phyloP scores from a whole-genome alignment of 306 rosid genomes.

The Inga leiocalycina region DNA sequence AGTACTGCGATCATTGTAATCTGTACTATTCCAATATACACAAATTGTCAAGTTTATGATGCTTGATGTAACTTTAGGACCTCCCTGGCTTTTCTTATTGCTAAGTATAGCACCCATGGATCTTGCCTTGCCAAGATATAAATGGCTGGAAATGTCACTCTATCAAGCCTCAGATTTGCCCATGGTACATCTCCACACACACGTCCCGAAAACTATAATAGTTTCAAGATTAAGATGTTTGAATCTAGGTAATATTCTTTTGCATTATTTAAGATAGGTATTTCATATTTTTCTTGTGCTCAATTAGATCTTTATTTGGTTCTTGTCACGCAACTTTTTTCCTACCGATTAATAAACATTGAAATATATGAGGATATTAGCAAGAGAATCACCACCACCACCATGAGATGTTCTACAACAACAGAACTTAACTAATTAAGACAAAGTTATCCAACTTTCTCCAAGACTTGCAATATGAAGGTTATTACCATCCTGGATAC shows the following conservation, averaged over 20 bases:
- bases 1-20: too few relatives aligned
- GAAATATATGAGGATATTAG: background rate
- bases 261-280: background rate
- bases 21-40: too few relatives aligned
- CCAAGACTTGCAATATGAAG: background rate
- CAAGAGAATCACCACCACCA: background rate
- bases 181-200: too few relatives aligned
- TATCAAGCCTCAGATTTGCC: too few relatives aligned
- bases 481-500: background rate
- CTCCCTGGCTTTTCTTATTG: background rate
- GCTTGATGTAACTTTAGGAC: background rate
- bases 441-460: background rate
- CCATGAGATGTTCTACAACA: background rate
- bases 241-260: background rate
- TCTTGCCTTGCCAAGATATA: background rate
- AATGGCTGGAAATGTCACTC: too few relatives aligned
- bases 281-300: background rate
- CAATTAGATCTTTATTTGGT: background rate
- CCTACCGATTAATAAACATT: too few relatives aligned
- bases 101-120: background rate
- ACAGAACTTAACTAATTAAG: background rate
- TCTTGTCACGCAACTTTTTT: background rate
- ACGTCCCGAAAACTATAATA: too few relatives aligned
- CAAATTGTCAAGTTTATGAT: background rate
- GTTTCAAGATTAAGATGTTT: background rate